Percentiles rank a stretch among this genome's conserved stretches.
Conservation (phyloP, 208 protist species). For the Trichomonas vaginalis region DNA sequence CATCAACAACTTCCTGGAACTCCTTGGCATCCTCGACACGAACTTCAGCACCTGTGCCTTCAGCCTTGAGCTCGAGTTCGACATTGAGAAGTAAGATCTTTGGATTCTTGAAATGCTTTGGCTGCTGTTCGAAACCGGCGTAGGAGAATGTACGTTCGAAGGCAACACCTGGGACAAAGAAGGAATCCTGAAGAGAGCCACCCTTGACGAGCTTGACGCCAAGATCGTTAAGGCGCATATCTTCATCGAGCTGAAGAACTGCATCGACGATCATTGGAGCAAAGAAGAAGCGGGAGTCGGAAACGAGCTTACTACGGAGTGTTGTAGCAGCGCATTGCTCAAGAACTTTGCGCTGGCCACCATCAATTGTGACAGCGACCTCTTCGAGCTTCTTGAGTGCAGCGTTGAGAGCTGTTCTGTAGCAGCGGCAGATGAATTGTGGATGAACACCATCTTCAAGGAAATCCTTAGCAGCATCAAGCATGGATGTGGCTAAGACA, state of each 20-base stretch:
- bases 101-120: slow-evolving; percentile 68
- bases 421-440: slow-evolving; percentile 87
- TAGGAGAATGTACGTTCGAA: slow-evolving; percentile 99
- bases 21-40: slow-evolving; percentile 49
- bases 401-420: slow-evolving; percentile 44
- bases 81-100: slow-evolving; percentile 97
- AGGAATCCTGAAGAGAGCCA: slow-evolving; percentile 75
- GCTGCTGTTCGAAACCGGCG: slow-evolving; percentile 70
- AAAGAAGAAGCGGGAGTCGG: slow-evolving; percentile 74
- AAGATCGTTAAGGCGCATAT: slow-evolving; percentile 83
- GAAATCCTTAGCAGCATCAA: slow-evolving; percentile 86
- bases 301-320: slow-evolving; percentile 99
- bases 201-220: slow-evolving; percentile 98
- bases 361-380: slow-evolving; percentile 65
- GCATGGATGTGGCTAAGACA: slow-evolving; percentile 87
- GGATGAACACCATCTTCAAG: slow-evolving; percentile 97
- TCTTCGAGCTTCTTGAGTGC: slow-evolving; percentile 57
- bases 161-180: slow-evolving; percentile 95
- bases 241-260: slow-evolving; percentile 65
- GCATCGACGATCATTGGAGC: slow-evolving; percentile 93
- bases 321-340: slow-evolving; percentile 86
- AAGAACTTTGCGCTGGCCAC: slow-evolving; percentile 45
- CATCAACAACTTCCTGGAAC: slow-evolving; percentile 98
- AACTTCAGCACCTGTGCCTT: slow-evolving; percentile 98
- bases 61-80: slow-evolving; percentile 98